A percentile compares a stretch with the other conserved stretches of the same genome.
phyloP scores from a whole-genome alignment of 2,329 filamentous ascomycete genomes.

The Fusarium subglutinans region DNA sequence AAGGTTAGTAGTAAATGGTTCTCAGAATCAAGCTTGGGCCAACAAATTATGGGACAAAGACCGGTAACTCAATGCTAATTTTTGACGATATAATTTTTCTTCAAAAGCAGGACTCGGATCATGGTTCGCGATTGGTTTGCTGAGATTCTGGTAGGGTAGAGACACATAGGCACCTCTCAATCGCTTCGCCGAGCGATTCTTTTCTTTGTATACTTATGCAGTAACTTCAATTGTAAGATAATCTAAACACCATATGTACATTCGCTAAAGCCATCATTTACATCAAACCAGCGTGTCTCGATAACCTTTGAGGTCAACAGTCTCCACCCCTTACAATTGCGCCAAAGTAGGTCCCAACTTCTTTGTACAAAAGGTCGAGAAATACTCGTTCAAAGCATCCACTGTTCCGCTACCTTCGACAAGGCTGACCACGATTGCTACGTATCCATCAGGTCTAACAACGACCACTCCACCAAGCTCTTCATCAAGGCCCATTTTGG shows the following conservation, averaged over 20 bases:
- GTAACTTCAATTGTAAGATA: not conserved
- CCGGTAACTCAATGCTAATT: not conserved
- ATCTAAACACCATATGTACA: not conserved
- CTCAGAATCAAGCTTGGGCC: not conserved
- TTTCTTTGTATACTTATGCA: not conserved
- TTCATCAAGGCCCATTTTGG: constrained; percentile 83
- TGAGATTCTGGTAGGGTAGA: not conserved
- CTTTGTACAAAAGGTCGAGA: constrained; percentile 76
- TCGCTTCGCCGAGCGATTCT: not conserved
- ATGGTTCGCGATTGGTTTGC: not conserved
- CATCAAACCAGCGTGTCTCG: not conserved
- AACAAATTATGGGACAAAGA: not conserved
- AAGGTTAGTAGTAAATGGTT: not conserved
- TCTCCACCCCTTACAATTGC: constrained; percentile 37
- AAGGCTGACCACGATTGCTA: constrained; percentile 78
- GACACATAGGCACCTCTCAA: not conserved
- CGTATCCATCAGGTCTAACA: constrained; percentile 87
- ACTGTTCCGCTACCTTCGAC: constrained; percentile 81
- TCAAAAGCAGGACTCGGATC: not conserved
- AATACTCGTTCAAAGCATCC: constrained; percentile 85
- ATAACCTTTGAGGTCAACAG: not conserved
- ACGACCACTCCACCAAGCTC: constrained; percentile 82
- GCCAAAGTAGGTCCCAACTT: constrained; percentile 51
- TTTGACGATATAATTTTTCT: not conserved
- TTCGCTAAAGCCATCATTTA: constrained; percentile 2